A percentile compares a stretch with the other conserved stretches of the same genome.
phyloP scores from a whole-genome alignment of 768 basidiomycete genomes.

The Tylopilus sp. region DNA sequence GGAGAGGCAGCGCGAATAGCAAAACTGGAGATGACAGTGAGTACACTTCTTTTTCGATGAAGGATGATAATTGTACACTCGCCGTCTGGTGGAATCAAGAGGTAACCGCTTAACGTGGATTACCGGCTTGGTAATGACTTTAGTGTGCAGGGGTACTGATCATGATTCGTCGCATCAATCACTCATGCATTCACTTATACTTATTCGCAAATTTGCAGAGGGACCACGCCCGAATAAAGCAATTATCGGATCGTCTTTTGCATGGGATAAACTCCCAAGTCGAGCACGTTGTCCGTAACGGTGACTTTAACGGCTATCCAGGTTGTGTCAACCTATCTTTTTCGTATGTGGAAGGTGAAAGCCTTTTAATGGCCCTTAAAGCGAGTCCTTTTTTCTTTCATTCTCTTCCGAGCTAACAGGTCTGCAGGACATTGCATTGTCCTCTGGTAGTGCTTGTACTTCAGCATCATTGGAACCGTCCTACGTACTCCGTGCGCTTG shows the following conservation, averaged over 20 bases:
- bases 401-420: not conserved
- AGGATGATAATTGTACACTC: conserved; percentile 49
- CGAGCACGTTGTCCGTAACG: conserved; percentile 91
- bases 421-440: conserved; percentile 86
- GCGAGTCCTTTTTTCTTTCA: conserved; percentile 36
- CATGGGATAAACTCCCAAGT: conserved; percentile 78
- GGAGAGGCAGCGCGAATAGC: conserved; percentile 95
- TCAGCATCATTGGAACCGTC: conserved; percentile 98
- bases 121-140: conserved; percentile 60
- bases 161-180: not conserved
- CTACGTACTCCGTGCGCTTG: conserved; percentile 94
- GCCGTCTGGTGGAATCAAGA: conserved; percentile 40
- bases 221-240: conserved; percentile 72
- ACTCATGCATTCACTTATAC: not conserved
- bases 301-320: conserved; percentile 86
- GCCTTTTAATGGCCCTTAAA: conserved; percentile 96
- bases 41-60: conserved; percentile 34
- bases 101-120: conserved; percentile 27
- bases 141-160: conserved; percentile 96
- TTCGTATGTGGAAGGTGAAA: conserved; percentile 96
- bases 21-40: conserved; percentile 87
- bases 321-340: conserved; percentile 97
- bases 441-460: conserved; percentile 97
- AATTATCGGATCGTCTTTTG: conserved; percentile 78
- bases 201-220: conserved; percentile 42